Evolutionary conservation across 305 asterid genomes (phyloP), one percentile per base, ranked within the genome.

Genomic region (Rubia peregrina): DNA sequence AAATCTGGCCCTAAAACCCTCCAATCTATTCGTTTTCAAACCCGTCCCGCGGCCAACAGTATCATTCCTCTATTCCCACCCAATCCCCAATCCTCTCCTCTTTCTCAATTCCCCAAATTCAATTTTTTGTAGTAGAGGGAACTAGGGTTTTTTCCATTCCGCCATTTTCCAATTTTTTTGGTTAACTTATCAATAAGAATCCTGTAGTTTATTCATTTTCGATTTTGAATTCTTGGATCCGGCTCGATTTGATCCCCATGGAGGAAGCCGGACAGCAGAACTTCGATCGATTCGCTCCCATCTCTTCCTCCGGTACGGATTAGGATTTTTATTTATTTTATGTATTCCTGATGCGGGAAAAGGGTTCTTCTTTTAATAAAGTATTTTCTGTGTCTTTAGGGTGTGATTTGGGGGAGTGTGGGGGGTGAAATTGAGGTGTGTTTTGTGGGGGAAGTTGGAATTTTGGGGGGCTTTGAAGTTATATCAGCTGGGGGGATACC

Each of bases 281-380:
- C 80, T 78, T 82, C 78, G 95, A 90, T 78, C 90, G 83, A 68
- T 86, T 92, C 71, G 87, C 88, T 69, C 80, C 95, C 64, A 76
- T 81, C 80, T 81, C 91, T 40, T 76, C 95, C 69, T 75, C 95
- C 43, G 96, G 98, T 92, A 65, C 65, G 68, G 74, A 73, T 72
- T 57, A 19, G 21, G 48, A 43, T 5, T 65, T 44, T 42, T 0
- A 5, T 22, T 59, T 17, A 7, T 49, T 51, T 51, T 51, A 17
- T 51, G 57, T 17, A 33, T 24, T 62, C 38, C 36, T 17, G 36
- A 16, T 59, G n/a, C 16, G 5, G 61, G 22, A 57, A 46, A 51
- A 4, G 3, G 38, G 43, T 53, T 67, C 4, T 16, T 1, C 10
- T 53, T 43, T 1, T 8, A 30, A 12, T 6, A 6, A 10, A 24